Evolutionary conservation across 2,329 filamentous ascomycete species (phyloP), one percentile per base, ranked within the genome.

Genomic region (Plenodomus tracheiphilus): DNA sequence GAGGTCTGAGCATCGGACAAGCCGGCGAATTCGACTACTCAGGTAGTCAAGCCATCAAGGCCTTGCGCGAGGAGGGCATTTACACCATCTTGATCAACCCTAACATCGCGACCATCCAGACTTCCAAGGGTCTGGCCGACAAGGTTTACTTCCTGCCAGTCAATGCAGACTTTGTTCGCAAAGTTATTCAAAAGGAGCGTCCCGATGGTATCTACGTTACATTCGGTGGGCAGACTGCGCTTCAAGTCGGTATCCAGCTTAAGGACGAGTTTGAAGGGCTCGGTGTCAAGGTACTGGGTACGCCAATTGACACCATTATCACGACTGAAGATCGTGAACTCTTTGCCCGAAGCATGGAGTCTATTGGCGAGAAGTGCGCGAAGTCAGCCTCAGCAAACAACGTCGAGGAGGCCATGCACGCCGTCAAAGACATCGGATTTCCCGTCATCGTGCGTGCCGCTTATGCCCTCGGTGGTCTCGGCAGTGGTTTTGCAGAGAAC

Each of bases 21-120:
- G 94, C 94, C 58, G 94, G 94, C 74, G 94, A 99, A 74, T 99
- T 99, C 62, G 94, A 99, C 72, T 99, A 99, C 79, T 97, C 94
- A 45, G 94, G 94, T 56, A 95, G 89, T 74, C 94, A 99, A 75
- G 94, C 93, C 39, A 97, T 99, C 80, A 99, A 99, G 79, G 94
- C 94, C 32, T 72, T 99, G 64, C 97, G 97, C 76, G 89, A 97
- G 73, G 94, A 97, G 76, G 93, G 92, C 53, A 97, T 97, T 65
- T 97, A 97, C 79, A 97, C 94, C 2, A 87, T 99, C 56, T 80
- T 99, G 56, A 97, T 99, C 81, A 99, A 99, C 77, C 94, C 94
- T 49, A 99, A 99, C 72, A 97, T 99, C 71, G 94, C 94, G 59
- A 99, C 94, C 0, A 97, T 97, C 55, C 94, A 99, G 74, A 99